These are phyloP conservation scores for Santalum album DNA, from an alignment of 164 flowering plant species.

Conservation along the genomic window DNA sequence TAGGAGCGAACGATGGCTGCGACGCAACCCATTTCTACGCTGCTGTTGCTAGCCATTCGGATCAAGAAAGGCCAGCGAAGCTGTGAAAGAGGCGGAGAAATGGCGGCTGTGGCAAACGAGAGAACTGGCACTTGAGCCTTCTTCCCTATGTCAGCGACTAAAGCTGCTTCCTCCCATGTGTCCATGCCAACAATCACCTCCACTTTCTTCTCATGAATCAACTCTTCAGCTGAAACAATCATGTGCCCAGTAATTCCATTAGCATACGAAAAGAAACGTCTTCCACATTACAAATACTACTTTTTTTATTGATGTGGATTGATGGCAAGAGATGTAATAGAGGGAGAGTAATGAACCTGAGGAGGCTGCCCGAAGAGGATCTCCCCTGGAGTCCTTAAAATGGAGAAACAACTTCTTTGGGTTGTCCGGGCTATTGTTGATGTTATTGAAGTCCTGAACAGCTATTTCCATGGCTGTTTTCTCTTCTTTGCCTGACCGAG, in stretches of 20 bases:
- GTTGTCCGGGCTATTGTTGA: not conserved
- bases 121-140: constrained; percentile 31
- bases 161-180: constrained; percentile 36
- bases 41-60: constrained; percentile 18
- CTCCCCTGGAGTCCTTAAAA: constrained; percentile 11
- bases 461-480: constrained; percentile 33
- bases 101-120: constrained; percentile 27
- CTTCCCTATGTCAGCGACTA: constrained; percentile 33
- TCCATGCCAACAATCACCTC: constrained; percentile 29
- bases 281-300: no score
- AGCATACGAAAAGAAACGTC: not conserved
- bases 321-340: not conserved
- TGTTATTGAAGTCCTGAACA: constrained; percentile 12
- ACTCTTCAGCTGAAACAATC: constrained; percentile 19
- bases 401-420: constrained; percentile 14
- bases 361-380: constrained; percentile 23
- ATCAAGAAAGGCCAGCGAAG: constrained; percentile 39
- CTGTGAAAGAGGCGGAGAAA: constrained; percentile 16
- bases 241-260: not conserved
- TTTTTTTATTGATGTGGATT: no score
- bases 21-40: constrained; percentile 22
- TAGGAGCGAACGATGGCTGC: constrained; percentile 27
- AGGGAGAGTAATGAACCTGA: constrained; percentile 13
- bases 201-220: constrained; percentile 20
- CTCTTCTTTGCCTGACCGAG: constrained; percentile 30